These are phyloP conservation scores for Aspergillus proliferans DNA, from an alignment of 2,329 filamentous ascomycete species.

Conservation along the genomic window DNA sequence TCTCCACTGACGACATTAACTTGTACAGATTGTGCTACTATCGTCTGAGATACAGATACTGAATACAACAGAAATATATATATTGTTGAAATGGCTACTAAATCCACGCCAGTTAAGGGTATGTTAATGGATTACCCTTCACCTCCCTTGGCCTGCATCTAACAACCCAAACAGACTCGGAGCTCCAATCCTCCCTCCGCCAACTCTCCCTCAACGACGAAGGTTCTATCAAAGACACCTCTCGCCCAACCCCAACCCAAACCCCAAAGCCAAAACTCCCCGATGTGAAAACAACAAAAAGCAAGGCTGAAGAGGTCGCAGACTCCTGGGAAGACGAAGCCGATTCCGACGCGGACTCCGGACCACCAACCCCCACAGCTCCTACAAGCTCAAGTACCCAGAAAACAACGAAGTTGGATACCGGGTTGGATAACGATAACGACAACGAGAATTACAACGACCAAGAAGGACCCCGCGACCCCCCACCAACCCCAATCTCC, in stretches of 20 bases:
- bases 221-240: constrained; percentile 22
- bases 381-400: constrained; percentile 17
- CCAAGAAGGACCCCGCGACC: constrained; percentile 40
- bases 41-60: neutral
- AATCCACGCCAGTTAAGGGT: neutral
- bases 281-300: constrained; percentile 5
- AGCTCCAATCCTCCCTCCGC: constrained; percentile 28
- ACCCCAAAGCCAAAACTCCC: no score
- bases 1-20: neutral
- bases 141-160: no score
- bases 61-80: neutral
- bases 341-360: constrained; percentile 19
- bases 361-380: constrained; percentile 3
- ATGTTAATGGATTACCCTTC: neutral
- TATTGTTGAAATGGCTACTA: neutral
- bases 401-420: constrained; percentile 13
- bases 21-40: neutral
- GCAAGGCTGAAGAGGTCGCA: constrained; percentile 40
- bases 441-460: neutral
- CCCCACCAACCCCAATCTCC: constrained; percentile 62
- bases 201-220: constrained; percentile 25
- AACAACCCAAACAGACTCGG: constrained; percentile 10
- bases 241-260: constrained; percentile 14
- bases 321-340: constrained; percentile 77
- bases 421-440: constrained; percentile 3